A percentile compares a stretch with the other conserved stretches of the same genome.
phyloP scores from a whole-genome alignment of 1,139 yeast genomes.

The Scheffersomyces lignicola region DNA sequence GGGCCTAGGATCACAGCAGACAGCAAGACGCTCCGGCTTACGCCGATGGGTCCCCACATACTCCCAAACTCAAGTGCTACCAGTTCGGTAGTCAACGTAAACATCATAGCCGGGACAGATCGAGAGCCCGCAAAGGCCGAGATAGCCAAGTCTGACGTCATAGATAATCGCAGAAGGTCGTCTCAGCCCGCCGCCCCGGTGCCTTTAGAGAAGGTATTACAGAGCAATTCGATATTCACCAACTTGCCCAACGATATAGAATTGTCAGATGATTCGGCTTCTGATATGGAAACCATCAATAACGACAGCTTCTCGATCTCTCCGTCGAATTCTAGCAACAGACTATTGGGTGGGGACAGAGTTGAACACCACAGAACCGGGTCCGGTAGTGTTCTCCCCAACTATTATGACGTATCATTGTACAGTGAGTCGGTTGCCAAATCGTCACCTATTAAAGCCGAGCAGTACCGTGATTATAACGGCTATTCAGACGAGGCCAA shows the following conservation, averaged over 20 bases:
- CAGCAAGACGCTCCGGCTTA: slow-evolving; percentile 29
- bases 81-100: slow-evolving; percentile 34
- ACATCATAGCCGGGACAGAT: slow-evolving; percentile 23
- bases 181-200: background rate
- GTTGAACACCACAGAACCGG: slow-evolving; percentile 1
- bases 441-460: slow-evolving; percentile 32
- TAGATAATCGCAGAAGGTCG: slow-evolving; percentile 7
- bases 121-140: slow-evolving; percentile 6
- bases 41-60: slow-evolving; percentile 21
- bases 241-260: slow-evolving; percentile 52
- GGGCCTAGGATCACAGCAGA: slow-evolving; percentile 34
- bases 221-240: slow-evolving; percentile 43
- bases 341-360: slow-evolving; percentile 7
- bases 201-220: slow-evolving; percentile 5
- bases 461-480: slow-evolving; percentile 7
- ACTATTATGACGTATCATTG: slow-evolving; percentile 19
- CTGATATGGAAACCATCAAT: slow-evolving; percentile 38
- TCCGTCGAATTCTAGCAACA: background rate
- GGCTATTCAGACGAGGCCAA: slow-evolving; percentile 2
- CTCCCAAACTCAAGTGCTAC: slow-evolving; percentile 24
- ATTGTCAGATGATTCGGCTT: slow-evolving; percentile 48
- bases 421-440: slow-evolving; percentile 31
- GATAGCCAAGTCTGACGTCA: slow-evolving; percentile 1
- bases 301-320: slow-evolving; percentile 14
- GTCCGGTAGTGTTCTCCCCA: background rate